Conservation (phyloP, 164 flowering plant genomes). For the Sextonia rubra region DNA sequence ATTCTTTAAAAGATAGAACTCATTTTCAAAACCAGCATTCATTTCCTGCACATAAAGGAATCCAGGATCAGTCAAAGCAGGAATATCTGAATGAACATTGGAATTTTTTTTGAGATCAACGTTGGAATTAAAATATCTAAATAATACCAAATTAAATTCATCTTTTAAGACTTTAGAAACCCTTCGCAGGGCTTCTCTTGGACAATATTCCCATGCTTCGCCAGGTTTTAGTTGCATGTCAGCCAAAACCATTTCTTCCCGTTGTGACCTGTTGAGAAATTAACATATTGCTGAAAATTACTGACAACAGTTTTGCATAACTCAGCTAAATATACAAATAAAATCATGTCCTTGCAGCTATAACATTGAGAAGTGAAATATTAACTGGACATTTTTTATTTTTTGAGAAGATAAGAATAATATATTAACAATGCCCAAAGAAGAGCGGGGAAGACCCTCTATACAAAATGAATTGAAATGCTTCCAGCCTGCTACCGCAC, state of each 20-base stretch:
- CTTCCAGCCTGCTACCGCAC: too few relatives aligned
- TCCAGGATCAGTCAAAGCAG: conserved; percentile 2
- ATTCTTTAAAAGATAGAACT: conserved; percentile 73
- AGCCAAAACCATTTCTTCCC: conserved; percentile 94
- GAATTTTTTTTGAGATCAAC: too few relatives aligned
- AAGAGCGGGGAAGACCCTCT: too few relatives aligned
- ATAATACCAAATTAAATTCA: conserved; percentile 83
- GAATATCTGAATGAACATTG: neutral
- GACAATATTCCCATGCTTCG: conserved; percentile 91
- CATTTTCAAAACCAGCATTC: conserved; percentile 94
- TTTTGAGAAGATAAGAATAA: too few relatives aligned
- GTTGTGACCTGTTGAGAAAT: conserved; percentile 45
- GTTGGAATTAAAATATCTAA: neutral
- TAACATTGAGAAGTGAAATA: too few relatives aligned
- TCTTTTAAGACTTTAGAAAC: conserved; percentile 68
- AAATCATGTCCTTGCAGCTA: too few relatives aligned
- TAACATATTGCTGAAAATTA: neutral
- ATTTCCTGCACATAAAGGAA: conserved; percentile 45
- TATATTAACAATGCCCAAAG: too few relatives aligned
- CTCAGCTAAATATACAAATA: neutral
- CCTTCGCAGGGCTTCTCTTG: conserved; percentile 78
- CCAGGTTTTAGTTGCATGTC: conserved; percentile 89
- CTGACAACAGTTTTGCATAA: neutral
- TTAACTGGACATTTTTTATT: too few relatives aligned
- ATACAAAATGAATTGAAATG: too few relatives aligned